phyloP scores from a whole-genome alignment of 129 eudicot species.

The Glebionis coronaria region DNA sequence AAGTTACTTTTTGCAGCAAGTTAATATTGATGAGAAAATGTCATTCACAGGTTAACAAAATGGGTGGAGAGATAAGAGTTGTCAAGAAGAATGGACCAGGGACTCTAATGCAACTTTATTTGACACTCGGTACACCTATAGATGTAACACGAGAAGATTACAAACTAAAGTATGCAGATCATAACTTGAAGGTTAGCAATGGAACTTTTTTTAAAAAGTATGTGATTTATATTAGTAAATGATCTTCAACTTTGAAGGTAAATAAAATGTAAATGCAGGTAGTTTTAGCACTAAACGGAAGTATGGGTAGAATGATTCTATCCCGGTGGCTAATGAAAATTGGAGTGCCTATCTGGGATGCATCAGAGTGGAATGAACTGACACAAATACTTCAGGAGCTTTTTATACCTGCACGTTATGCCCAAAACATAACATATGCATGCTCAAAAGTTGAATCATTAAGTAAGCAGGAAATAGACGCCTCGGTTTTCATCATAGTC shows the following conservation, averaged over 20 bases:
- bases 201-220: not conserved
- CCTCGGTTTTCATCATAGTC: conserved; percentile 52
- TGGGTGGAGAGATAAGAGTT: conserved; percentile 54
- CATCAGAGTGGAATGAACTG: conserved; percentile 90
- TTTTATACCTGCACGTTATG: conserved; percentile 36
- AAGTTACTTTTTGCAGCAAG: too few relatives aligned
- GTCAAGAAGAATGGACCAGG: conserved; percentile 89
- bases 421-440: conserved; percentile 27
- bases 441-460: conserved; percentile 32
- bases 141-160: conserved; percentile 46
- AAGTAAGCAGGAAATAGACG: conserved; percentile 23
- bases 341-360: conserved; percentile 56
- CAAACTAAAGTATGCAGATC: conserved; percentile 45
- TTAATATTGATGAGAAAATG: not conserved
- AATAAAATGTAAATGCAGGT: conserved; percentile 48
- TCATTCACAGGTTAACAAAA: conserved; percentile 32
- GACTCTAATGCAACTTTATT: conserved; percentile 74
- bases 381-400: conserved; percentile 65
- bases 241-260: not conserved
- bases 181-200: conserved; percentile 53
- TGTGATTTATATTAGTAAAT: conserved; percentile 1
- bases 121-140: conserved; percentile 55
- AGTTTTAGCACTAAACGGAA: conserved; percentile 77
- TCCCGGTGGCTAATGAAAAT: conserved; percentile 59
- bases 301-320: conserved; percentile 59